Percentiles rank a stretch among this genome's conserved stretches.
Evolutionary conservation across 1,284 basidiomycete genomes (phyloP).

Genomic region (Ceratobasidium sp.): DNA sequence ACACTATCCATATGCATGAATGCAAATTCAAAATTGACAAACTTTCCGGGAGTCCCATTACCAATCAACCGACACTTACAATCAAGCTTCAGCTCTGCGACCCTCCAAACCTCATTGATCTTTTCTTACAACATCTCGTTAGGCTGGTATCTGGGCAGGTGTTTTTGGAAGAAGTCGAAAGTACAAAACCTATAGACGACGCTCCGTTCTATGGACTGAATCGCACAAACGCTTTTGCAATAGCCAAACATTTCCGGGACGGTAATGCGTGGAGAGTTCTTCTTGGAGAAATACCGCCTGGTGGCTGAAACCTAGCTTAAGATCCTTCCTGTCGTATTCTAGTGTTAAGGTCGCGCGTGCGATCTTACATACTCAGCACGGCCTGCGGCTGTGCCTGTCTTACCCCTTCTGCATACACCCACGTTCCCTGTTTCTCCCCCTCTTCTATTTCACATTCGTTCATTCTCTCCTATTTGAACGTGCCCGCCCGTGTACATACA

Average conservation of each 20-base stretch:
- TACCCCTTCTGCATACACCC: no score
- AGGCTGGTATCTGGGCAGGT: neutral
- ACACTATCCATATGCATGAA: slow-evolving; percentile 1
- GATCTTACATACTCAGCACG: no score
- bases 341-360: no score
- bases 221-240: neutral
- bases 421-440: no score
- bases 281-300: neutral
- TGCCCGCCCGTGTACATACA: no score
- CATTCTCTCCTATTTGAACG: no score
- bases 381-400: no score
- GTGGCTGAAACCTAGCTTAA: no score
- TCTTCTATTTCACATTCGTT: no score
- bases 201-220: slow-evolving; percentile 8
- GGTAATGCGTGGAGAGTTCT: neutral
- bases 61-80: neutral
- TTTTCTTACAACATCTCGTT: neutral
- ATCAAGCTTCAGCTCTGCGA: slow-evolving; percentile 17
- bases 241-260: neutral
- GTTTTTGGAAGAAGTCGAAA: neutral
- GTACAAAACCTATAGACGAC: neutral
- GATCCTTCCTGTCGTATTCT: neutral
- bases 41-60: neutral
- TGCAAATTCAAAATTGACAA: slow-evolving; percentile 5
- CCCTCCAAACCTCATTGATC: neutral